Conservation (phyloP, 2,329 filamentous ascomycete genomes). For the Geosmithia putterillii region DNA sequence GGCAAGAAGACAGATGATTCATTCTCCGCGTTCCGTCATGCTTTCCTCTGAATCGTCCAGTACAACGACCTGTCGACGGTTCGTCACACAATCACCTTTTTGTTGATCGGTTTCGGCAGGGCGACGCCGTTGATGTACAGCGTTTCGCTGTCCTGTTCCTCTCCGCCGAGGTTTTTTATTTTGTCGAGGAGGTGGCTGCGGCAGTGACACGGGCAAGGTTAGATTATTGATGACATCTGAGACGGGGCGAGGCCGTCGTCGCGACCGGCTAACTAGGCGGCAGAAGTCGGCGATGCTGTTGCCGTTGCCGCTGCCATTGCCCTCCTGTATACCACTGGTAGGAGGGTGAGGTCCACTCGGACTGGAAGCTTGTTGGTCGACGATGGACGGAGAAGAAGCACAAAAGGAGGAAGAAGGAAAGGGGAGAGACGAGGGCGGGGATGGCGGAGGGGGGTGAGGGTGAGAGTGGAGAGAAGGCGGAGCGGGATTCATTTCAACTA, state of each 20-base stretch:
- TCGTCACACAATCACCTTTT: slow-evolving; percentile 27
- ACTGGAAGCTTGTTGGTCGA: not conserved
- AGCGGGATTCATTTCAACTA: slow-evolving; percentile 10
- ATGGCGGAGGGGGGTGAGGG: not conserved
- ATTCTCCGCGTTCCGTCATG: slow-evolving; percentile 1
- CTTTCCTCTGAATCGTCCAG: too few relatives aligned
- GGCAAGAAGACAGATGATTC: not conserved
- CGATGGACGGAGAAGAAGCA: not conserved
- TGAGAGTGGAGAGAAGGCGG: not conserved
- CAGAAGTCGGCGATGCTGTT: slow-evolving; percentile 7
- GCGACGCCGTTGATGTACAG: slow-evolving; percentile 15
- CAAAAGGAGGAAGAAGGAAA: not conserved
- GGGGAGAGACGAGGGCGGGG: not conserved
- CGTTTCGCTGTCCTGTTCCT: slow-evolving; percentile 17
- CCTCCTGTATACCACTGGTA: not conserved
- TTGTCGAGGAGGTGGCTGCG: slow-evolving; percentile 43
- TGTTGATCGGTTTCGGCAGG: slow-evolving; percentile 32
- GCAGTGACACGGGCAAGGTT: slow-evolving; percentile 8
- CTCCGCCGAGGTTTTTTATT: slow-evolving; percentile 32
- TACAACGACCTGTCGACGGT: too few relatives aligned
- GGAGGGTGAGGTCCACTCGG: not conserved
- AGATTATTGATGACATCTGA: slow-evolving; percentile 16
- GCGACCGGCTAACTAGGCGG: slow-evolving; percentile 11
- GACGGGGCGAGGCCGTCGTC: slow-evolving; percentile 12
- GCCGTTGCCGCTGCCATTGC: not conserved